Base-by-base conservation (phyloP, 2,329 filamentous ascomycete genomes). In the Xylariales sp. region DNA sequence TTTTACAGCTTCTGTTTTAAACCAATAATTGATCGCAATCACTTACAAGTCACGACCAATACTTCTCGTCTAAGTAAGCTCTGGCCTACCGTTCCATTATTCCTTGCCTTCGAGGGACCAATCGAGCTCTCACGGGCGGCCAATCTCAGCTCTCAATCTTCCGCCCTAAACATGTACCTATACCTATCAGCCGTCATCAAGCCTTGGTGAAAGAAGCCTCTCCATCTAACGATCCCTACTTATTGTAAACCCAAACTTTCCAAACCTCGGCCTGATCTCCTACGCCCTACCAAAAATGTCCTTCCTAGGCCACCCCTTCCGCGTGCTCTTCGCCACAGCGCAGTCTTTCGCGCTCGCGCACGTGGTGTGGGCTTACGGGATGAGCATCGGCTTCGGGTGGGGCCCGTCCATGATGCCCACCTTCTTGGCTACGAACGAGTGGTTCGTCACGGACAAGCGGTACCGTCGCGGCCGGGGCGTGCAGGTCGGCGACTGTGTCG, bases 381-480 rank as follows among this genome's bases (percentile, higher is more conserved):
- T 89, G 80, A 84, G 84, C 70, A 75, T 90, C 71, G 85, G 86
- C 23, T 80, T 83, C 3, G 89, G 89, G 16, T 83, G 84, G 32
- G 95, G 95, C 1, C 89, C 93, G 3, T 95, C 92, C 18, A 98
- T 98, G 96, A 86, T 96, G 58, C 95, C 95, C 7, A 97, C 93
- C 0, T 89, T 97, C 68, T 83, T 85, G 30, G 83, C 89, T 1
- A 79, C 83, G 8, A 90, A 90, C 64, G 91, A 95, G 76, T 89
- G 84, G 79, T 84, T 95, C 54, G 78, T 94, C 12, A 87, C 93
- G 61, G 89, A 89, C 67, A 89, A 89, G 72, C 81, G 84, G n/a
- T 86, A 91, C 79, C 87, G 91, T 6, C 84, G 88, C 36, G 95
- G 95, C 3, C 87, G 90, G 41, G 79, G 81, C 73, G 76, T 89